These are phyloP conservation scores for Macadamia integrifolia DNA, from an alignment of 164 flowering plant genomes.

Conservation along the genomic window DNA sequence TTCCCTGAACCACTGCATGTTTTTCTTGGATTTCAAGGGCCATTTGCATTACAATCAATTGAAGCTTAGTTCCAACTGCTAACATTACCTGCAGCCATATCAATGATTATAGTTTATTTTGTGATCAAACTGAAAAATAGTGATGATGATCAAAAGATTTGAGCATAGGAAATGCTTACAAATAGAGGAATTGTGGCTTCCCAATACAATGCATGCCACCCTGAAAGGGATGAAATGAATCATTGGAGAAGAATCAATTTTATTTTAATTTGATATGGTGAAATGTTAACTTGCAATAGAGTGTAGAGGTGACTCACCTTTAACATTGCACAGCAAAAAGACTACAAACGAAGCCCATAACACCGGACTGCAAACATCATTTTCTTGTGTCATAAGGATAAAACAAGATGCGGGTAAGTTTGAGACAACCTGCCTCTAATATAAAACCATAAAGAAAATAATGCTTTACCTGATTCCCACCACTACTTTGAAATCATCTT, in stretches of 20 bases:
- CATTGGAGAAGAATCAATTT: neutral
- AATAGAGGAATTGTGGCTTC: conserved; percentile 59
- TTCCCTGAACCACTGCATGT: conserved; percentile 94
- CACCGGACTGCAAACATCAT: conserved; percentile 48
- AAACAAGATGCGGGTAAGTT: neutral
- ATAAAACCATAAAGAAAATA: neutral
- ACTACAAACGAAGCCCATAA: conserved; percentile 62
- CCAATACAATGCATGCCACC: conserved; percentile 68
- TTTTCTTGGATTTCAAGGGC: conserved; percentile 84
- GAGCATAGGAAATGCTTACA: conserved; percentile 36
- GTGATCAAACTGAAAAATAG: neutral
- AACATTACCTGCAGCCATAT: conserved; percentile 50
- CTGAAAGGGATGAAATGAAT: conserved; percentile 34
- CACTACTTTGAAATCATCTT: conserved; percentile 36
- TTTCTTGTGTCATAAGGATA: conserved; percentile 3
- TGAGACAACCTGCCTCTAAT: neutral
- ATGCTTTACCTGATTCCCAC: conserved; percentile 43
- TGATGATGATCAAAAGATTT: neutral
- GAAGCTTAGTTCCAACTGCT: conserved; percentile 92
- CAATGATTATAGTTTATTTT: neutral
- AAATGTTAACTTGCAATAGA: neutral
- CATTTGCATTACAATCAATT: conserved; percentile 79
- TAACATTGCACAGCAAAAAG: conserved; percentile 52
- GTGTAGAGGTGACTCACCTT: conserved; percentile 30
- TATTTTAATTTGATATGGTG: neutral